phyloP scores from a whole-genome alignment of 176 grass and related monocot species.

The Pontederia paniculata region DNA sequence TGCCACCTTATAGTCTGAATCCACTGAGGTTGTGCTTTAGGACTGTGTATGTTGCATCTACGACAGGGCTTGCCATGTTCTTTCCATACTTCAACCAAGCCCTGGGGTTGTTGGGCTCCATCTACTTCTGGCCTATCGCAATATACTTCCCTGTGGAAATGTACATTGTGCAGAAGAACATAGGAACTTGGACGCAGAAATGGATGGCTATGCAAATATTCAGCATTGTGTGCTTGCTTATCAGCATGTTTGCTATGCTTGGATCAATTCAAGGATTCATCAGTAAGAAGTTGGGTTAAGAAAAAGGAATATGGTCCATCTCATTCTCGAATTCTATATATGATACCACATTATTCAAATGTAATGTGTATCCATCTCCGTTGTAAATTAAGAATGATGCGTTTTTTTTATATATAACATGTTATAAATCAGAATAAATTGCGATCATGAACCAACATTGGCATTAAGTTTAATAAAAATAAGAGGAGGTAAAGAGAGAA shows the following conservation, averaged over 20 bases:
- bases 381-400: too few relatives aligned
- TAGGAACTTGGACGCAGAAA: constrained; percentile 28
- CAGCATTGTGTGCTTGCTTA: constrained; percentile 45
- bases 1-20: constrained; percentile 34
- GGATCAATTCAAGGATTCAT: constrained; percentile 51
- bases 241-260: constrained; percentile 56
- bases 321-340: too few relatives aligned
- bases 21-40: constrained; percentile 45
- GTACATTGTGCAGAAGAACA: constrained; percentile 59
- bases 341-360: too few relatives aligned
- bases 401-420: too few relatives aligned
- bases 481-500: too few relatives aligned
- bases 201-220: constrained; percentile 53
- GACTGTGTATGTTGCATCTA: constrained; percentile 50
- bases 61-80: constrained; percentile 41
- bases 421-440: too few relatives aligned
- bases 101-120: constrained; percentile 52
- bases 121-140: constrained; percentile 66
- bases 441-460: too few relatives aligned
- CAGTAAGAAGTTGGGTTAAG: constrained; percentile 41
- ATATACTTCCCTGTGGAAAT: constrained; percentile 86
- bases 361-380: too few relatives aligned
- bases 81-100: constrained; percentile 79
- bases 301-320: too few relatives aligned
- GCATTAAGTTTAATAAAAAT: too few relatives aligned